A percentile compares a stretch with the other conserved stretches of the same genome.
These are phyloP conservation scores for Lasiodiplodia hormozganensis DNA, from an alignment of 2,329 filamentous ascomycete species.

Conservation along the genomic window DNA sequence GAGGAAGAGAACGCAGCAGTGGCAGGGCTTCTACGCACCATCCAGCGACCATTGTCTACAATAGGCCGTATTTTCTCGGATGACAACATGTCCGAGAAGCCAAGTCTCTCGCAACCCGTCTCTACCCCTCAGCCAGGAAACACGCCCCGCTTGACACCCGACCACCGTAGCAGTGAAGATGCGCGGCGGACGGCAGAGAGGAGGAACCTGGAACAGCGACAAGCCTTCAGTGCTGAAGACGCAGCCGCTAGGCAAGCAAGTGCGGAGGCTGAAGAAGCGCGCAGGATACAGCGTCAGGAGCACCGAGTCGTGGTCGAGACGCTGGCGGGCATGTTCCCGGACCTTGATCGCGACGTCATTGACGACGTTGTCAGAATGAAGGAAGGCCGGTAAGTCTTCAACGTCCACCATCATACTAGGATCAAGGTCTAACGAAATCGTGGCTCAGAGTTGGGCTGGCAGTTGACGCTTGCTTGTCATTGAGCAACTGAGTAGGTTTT, in stretches of 20 bases:
- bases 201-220: slow-evolving; percentile 36
- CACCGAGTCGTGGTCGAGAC: slow-evolving; percentile 94
- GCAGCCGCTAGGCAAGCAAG: slow-evolving; percentile 89
- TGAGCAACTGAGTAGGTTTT: slow-evolving; percentile 41
- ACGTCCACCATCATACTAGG: not conserved
- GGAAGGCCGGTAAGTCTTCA: slow-evolving; percentile 77
- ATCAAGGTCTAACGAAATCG: not conserved
- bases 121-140: slow-evolving; percentile 56
- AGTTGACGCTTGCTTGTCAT: slow-evolving; percentile 56
- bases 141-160: slow-evolving; percentile 59
- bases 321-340: slow-evolving; percentile 93
- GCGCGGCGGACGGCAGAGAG: slow-evolving; percentile 33
- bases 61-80: slow-evolving; percentile 96
- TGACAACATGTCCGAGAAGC: slow-evolving; percentile 49
- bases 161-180: slow-evolving; percentile 49
- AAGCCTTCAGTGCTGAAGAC: slow-evolving; percentile 74
- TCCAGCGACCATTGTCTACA: slow-evolving; percentile 87
- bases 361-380: slow-evolving; percentile 97
- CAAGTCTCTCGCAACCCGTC: slow-evolving; percentile 41
- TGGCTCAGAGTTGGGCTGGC: slow-evolving; percentile 51
- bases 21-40: slow-evolving; percentile 82
- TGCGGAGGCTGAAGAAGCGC: slow-evolving; percentile 86
- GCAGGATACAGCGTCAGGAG: slow-evolving; percentile 81
- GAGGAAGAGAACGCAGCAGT: slow-evolving; percentile 81
- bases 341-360: slow-evolving; percentile 91